Evolutionary conservation across 2,329 filamentous ascomycete genomes (phyloP).

Genomic region (Aspergillus proliferans): DNA sequence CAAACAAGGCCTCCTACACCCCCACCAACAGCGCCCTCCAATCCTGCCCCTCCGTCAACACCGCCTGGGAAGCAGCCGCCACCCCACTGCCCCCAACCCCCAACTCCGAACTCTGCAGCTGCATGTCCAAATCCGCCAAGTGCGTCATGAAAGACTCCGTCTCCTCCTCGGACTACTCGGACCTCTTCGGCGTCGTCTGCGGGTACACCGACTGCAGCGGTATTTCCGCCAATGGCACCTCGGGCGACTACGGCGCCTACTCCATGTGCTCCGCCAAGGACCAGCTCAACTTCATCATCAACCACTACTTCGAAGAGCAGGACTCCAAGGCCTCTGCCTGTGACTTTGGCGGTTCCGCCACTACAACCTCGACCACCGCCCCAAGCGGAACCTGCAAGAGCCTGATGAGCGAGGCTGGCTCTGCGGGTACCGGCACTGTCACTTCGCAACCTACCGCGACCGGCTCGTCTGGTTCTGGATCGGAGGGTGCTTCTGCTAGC

Average conservation of each 20-base stretch:
- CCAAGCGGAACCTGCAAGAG: constrained; percentile 32
- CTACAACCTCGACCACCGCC: constrained; percentile 27
- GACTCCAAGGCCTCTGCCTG: constrained; percentile 33
- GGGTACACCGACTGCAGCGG: constrained; percentile 36
- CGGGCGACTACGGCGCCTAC: constrained; percentile 41
- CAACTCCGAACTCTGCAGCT: constrained; percentile 69
- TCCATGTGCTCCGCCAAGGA: constrained; percentile 40
- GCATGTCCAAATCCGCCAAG: constrained; percentile 67
- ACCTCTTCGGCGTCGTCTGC: constrained; percentile 56
- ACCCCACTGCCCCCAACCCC: constrained; percentile 69
- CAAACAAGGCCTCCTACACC: constrained; percentile 61
- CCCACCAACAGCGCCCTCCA: constrained; percentile 61
- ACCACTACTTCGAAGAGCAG: constrained; percentile 41
- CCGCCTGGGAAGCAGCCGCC: constrained; percentile 60
- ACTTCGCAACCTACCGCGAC: constrained; percentile 26
- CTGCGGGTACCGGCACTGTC: constrained; percentile 34
- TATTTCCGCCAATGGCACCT: constrained; percentile 33
- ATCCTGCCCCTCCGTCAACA: constrained; percentile 60
- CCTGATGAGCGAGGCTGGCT: constrained; percentile 36
- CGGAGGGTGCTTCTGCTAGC: constrained; percentile 6
- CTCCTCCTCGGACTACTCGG: constrained; percentile 17
- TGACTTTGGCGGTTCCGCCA: constrained; percentile 38
- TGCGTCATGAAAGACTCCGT: constrained; percentile 57
- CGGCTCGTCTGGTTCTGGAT: constrained; percentile 5
- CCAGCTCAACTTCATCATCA: constrained; percentile 39